Evolutionary conservation across 2,329 filamentous ascomycete species (phyloP).

Genomic region (Dissoconium aciculare): DNA sequence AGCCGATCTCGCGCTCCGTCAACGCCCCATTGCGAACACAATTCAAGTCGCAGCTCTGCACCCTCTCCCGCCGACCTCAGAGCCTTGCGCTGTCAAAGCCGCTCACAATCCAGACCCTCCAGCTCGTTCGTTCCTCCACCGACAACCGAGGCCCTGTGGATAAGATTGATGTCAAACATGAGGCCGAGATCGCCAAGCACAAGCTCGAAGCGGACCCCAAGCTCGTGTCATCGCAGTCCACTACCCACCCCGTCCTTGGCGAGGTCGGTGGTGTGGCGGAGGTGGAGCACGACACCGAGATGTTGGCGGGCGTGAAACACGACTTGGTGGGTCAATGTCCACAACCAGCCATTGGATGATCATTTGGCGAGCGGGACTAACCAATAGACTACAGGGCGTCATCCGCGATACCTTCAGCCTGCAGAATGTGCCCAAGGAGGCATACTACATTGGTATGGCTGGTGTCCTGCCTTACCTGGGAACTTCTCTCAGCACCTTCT

Average conservation of each 20-base stretch:
- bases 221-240: slow-evolving; percentile 44
- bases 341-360: no score
- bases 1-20: slow-evolving; percentile 12
- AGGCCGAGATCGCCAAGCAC: slow-evolving; percentile 39
- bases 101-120: slow-evolving; percentile 16
- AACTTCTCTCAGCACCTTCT: slow-evolving; percentile 70
- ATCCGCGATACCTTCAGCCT: slow-evolving; percentile 37
- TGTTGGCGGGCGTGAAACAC: slow-evolving; percentile 31
- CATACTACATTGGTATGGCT: slow-evolving; percentile 37
- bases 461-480: slow-evolving; percentile 51
- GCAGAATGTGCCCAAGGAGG: slow-evolving; percentile 31
- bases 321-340: slow-evolving; percentile 20
- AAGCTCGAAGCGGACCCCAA: slow-evolving; percentile 47
- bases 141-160: slow-evolving; percentile 22
- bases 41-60: slow-evolving; percentile 31
- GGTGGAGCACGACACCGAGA: slow-evolving; percentile 27
- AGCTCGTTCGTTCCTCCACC: slow-evolving; percentile 9
- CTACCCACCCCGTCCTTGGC: slow-evolving; percentile 27
- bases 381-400: slow-evolving; percentile 10
- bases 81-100: slow-evolving; percentile 23
- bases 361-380: no score
- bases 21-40: slow-evolving; percentile 22
- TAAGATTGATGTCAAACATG: slow-evolving; percentile 41
- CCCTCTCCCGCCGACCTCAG: slow-evolving; percentile 23
- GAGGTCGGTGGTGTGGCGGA: slow-evolving; percentile 25